These are phyloP conservation scores for Verticillium klebahnii DNA, from an alignment of 2,329 filamentous ascomycete genomes.

Conservation along the genomic window DNA sequence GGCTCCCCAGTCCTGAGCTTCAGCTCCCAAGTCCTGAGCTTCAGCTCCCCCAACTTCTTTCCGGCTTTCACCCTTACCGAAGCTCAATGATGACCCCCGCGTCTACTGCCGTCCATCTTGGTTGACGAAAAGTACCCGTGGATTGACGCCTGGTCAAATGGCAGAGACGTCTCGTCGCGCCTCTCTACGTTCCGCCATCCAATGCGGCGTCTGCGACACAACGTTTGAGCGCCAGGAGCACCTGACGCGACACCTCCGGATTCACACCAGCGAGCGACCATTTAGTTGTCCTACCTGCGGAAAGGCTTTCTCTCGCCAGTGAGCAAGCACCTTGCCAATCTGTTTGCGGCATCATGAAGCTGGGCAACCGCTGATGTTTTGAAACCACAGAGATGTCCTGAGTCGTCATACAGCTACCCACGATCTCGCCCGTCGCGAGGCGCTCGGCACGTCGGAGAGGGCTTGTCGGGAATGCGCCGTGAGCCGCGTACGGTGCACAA, in stretches of 20 bases:
- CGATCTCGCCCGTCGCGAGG: neutral
- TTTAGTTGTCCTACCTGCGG: constrained; percentile 4
- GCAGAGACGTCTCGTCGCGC: neutral
- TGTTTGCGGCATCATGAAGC: neutral
- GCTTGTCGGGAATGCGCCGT: constrained; percentile 11
- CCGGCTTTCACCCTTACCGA: too few species aligned
- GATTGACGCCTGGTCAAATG: neutral
- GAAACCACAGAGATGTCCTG: constrained; percentile 4
- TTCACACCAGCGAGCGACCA: constrained; percentile 9
- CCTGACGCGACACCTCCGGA: constrained; percentile 4
- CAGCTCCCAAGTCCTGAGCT: too few species aligned
- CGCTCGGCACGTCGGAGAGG: neutral
- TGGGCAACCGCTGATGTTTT: neutral
- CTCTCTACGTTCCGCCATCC: neutral
- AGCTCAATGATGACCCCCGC: too few species aligned
- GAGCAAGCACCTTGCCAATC: neutral
- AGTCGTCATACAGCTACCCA: constrained; percentile 6
- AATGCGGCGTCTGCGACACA: constrained; percentile 5
- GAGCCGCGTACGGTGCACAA: constrained; percentile 9
- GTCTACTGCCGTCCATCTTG: neutral
- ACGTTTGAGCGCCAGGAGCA: constrained; percentile 8
- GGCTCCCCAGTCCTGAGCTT: too few species aligned
- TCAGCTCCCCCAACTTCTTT: too few species aligned
- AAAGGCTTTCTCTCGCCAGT: constrained; percentile 8
- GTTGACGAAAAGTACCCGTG: too few species aligned